phyloP scores from a whole-genome alignment of 345 rosid genomes.

The Melaleuca alternifolia region DNA sequence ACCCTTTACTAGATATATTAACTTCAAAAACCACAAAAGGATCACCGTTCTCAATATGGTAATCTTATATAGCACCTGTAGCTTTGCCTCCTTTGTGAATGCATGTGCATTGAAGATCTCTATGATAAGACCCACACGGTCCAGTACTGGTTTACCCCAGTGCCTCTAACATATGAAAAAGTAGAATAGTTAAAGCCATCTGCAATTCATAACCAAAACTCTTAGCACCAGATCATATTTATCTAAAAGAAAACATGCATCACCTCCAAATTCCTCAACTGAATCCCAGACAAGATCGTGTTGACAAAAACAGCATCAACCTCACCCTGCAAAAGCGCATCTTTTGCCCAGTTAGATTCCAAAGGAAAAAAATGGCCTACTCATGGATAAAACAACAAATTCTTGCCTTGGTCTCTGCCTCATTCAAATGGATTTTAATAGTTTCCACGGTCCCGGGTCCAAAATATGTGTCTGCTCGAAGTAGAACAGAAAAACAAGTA shows the following conservation, averaged over 20 bases:
- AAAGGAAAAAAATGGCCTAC: neutral
- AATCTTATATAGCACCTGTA: slow-evolving; percentile 43
- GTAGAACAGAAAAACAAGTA: neutral
- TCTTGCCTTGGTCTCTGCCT: slow-evolving; percentile 63
- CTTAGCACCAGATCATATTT: neutral
- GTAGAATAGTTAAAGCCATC: neutral
- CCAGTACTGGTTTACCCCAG: slow-evolving; percentile 79
- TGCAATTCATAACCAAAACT: neutral
- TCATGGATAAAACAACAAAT: neutral
- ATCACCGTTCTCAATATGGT: neutral
- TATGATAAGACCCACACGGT: slow-evolving; percentile 88
- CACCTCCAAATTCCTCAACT: slow-evolving; percentile 89
- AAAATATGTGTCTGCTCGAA: slow-evolving; percentile 53
- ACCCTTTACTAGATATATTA: neutral
- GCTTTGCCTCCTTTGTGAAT: slow-evolving; percentile 80
- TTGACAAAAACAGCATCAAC: slow-evolving; percentile 90
- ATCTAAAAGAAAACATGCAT: neutral
- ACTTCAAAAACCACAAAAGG: neutral
- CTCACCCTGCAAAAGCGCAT: slow-evolving; percentile 32
- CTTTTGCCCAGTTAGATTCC: neutral
- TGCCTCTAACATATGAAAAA: slow-evolving; percentile 27
- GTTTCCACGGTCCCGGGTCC: slow-evolving; percentile 72
- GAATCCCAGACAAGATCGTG: slow-evolving; percentile 61
- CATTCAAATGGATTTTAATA: slow-evolving; percentile 52
- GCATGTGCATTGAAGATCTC: slow-evolving; percentile 98